Conservation (phyloP, 129 eudicot genomes). For the Tagetes erecta region DNA sequence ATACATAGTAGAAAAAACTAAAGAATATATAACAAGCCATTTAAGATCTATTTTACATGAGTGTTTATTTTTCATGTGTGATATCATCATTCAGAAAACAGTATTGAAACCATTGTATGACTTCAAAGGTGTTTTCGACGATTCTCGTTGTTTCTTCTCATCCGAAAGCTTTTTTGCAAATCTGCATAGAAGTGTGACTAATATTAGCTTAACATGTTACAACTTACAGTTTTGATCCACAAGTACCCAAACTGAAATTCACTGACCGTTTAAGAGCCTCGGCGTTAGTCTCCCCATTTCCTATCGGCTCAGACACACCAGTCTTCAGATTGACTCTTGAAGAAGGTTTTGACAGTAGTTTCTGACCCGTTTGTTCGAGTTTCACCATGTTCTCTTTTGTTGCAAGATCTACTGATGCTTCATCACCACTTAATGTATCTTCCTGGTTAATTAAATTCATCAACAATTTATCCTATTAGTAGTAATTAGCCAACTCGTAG, state of each 20-base stretch:
- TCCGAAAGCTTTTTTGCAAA: conserved; percentile 58
- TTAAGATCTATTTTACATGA: not conserved
- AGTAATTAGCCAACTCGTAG: not conserved
- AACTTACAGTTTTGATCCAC: not conserved
- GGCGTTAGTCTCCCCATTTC: conserved; percentile 43
- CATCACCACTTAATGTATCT: conserved; percentile 46
- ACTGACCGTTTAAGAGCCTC: conserved; percentile 48
- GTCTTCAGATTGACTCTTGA: conserved; percentile 41
- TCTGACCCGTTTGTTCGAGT: conserved; percentile 45
- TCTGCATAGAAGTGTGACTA: conserved; percentile 33
- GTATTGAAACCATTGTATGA: not conserved
- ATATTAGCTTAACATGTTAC: not conserved
- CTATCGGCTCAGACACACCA: conserved; percentile 40
- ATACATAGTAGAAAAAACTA: too few relatives aligned
- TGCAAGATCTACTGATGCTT: conserved; percentile 35
- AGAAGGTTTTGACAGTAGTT: conserved; percentile 46
- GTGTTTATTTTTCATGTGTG: not conserved
- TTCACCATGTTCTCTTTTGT: conserved; percentile 54
- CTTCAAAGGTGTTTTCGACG: conserved; percentile 19
- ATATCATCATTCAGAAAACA: not conserved
- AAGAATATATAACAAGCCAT: too few relatives aligned
- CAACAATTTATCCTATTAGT: not conserved
- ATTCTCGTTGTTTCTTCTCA: conserved; percentile 47
- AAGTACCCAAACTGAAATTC: not conserved
- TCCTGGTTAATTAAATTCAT: conserved; percentile 37